Conservation (phyloP, 176 grass and related monocot species). For the Poa pratensis region DNA sequence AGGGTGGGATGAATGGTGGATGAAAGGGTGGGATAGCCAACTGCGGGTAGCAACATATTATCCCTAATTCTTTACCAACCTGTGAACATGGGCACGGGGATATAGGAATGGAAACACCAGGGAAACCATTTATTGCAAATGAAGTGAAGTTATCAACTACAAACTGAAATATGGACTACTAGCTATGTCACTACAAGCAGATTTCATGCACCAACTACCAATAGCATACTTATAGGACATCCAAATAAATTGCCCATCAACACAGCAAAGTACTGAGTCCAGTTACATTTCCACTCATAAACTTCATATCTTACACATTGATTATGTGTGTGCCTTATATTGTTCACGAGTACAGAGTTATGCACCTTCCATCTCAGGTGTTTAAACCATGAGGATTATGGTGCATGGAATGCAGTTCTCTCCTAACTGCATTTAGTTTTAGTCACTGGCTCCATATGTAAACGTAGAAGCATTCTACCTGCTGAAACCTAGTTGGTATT, state of each 20-base stretch:
- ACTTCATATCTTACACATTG: not conserved
- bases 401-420: conserved; percentile 17
- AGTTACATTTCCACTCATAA: not conserved
- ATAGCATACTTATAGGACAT: conserved; percentile 2
- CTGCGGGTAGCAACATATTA: not conserved
- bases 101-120: not conserved
- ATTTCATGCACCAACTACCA: not conserved
- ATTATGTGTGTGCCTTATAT: not conserved
- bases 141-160: not conserved
- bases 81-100: not conserved
- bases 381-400: not conserved
- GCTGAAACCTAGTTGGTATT: conserved; percentile 10
- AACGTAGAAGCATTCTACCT: not conserved
- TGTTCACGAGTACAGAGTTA: not conserved
- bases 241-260: not conserved
- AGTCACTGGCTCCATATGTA: not conserved
- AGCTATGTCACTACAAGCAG: not conserved
- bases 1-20: not conserved
- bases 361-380: not conserved
- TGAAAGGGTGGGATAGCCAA: not conserved
- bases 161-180: not conserved
- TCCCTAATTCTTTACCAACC: not conserved
- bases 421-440: not conserved
- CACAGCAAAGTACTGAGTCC: not conserved
- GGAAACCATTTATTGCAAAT: not conserved